phyloP scores from a whole-genome alignment of 805 yeast genomes.

The Candida argentea region DNA sequence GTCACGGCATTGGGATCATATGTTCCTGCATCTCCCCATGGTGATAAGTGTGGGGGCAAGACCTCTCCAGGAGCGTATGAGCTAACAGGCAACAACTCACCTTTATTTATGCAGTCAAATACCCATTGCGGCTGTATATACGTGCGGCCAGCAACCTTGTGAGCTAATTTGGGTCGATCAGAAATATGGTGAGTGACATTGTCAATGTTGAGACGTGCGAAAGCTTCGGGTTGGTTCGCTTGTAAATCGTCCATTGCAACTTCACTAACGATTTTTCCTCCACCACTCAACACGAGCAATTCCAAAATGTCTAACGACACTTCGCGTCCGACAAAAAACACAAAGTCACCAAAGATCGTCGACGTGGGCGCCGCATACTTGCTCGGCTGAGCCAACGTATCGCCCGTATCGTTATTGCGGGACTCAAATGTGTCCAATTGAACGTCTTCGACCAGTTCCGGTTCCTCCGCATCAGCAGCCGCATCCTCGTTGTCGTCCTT shows the following conservation, averaged over 20 bases:
- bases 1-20: slow-evolving; percentile 68
- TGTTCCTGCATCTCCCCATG: slow-evolving; percentile 95
- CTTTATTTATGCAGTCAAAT: slow-evolving; percentile 81
- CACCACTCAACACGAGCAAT: slow-evolving; percentile 75
- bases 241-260: slow-evolving; percentile 71
- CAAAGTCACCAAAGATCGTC: slow-evolving; percentile 59
- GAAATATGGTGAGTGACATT: slow-evolving; percentile 86
- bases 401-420: slow-evolving; percentile 53
- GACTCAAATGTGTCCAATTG: slow-evolving; percentile 66
- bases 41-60: slow-evolving; percentile 93
- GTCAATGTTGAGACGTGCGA: slow-evolving; percentile 45
- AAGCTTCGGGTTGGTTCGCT: slow-evolving; percentile 35
- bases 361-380: slow-evolving; percentile 47
- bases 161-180: slow-evolving; percentile 76
- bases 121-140: slow-evolving; percentile 98
- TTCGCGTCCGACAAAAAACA: slow-evolving; percentile 88
- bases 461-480: slow-evolving; percentile 31
- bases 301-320: slow-evolving; percentile 89
- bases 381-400: slow-evolving; percentile 59
- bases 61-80: slow-evolving; percentile 90
- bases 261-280: slow-evolving; percentile 81
- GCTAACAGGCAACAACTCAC: slow-evolving; percentile 63
- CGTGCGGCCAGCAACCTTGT: slow-evolving; percentile 82
- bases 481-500: slow-evolving; percentile 25
- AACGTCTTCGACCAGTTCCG: slow-evolving; percentile 16